Evolutionary conservation across 2,329 filamentous ascomycete species (phyloP), one percentile per base, ranked within the genome.

Genomic region (Xylaria digitata): DNA sequence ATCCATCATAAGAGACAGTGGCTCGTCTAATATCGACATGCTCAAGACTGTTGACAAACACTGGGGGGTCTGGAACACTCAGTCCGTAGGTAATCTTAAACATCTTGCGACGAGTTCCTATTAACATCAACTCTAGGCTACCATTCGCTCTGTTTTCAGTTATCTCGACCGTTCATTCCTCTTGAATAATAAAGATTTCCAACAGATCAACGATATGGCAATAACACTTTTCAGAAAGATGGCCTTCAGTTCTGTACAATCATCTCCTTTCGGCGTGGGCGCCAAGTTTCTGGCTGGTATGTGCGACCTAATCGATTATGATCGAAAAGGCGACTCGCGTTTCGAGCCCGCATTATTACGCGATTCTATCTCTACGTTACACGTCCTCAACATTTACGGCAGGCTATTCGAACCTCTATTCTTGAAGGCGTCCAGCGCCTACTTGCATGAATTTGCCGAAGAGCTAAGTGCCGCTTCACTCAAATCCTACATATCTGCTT

Each of bases 101-200:
- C 23, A n/a, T 50, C 17, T 1, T 54, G 17, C 32, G 9, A 49
- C 37, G 9, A 19, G 45, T 40, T 6, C 5, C 55, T 54, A 52
- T 61, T 73, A 37, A 70, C 66, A 49, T 42, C 15, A 11, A 58
- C 21, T 43, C 60, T 30, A 74, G 69, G 87, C 89, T 71, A 89
- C 90, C 15, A 87, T 99, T 59, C 89, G 94, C 55, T 95, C 92
- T 70, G 91, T 96, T 45, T 98, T 97, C 80, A 97, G 94, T 81
- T 99, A 94, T 75, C 86, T 99, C 71, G 95, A 99, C 77, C 90
- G 96, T 69, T 92, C 94, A 1, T 97, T 94, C 76, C 85, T 99
- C 7, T 83, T 97, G 2, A 90, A 91, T 64, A 89, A 90, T 52
- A 89, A 90, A 71, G 88, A 90, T 23, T 81, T 86, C 42, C 85